Percentiles rank a stretch among this genome's conserved stretches.
phyloP scores from a whole-genome alignment of 2,329 filamentous ascomycete genomes.

The Beauveria sp. region DNA sequence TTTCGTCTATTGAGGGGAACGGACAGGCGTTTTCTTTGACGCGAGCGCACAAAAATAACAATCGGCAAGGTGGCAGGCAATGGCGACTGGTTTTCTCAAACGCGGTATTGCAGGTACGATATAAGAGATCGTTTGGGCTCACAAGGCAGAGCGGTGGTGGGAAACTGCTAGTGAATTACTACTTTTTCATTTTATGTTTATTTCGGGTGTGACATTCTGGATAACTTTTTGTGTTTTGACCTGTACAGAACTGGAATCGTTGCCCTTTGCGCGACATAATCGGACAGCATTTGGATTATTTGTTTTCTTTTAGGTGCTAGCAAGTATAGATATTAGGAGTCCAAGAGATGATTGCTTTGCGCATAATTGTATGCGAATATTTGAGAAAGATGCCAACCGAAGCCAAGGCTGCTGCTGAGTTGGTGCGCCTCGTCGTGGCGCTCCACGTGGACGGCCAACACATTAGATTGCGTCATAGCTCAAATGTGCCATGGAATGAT shows the following conservation, averaged over 20 bases:
- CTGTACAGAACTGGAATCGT: neutral
- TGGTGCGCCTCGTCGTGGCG: neutral
- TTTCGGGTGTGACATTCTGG: neutral
- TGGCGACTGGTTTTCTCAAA: no score
- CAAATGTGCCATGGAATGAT: neutral
- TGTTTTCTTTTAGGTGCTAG: neutral
- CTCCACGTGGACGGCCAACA: conserved; percentile 4
- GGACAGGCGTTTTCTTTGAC: neutral
- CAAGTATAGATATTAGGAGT: neutral
- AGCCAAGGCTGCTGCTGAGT: neutral
- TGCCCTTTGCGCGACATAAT: neutral
- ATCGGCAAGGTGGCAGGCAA: no score
- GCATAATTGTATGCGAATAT: neutral
- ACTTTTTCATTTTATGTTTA: neutral
- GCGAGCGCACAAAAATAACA: neutral
- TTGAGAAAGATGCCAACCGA: neutral
- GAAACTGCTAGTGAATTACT: neutral
- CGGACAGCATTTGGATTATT: neutral
- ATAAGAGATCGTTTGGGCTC: no score
- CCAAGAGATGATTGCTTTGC: neutral
- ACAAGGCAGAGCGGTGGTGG: no score
- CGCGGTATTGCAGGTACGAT: no score
- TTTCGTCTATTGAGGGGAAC: neutral
- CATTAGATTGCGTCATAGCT: conserved; percentile 7
- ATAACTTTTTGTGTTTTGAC: neutral